phyloP scores from a whole-genome alignment of 805 yeast genomes.

The Debaryomyces hansenii region DNA sequence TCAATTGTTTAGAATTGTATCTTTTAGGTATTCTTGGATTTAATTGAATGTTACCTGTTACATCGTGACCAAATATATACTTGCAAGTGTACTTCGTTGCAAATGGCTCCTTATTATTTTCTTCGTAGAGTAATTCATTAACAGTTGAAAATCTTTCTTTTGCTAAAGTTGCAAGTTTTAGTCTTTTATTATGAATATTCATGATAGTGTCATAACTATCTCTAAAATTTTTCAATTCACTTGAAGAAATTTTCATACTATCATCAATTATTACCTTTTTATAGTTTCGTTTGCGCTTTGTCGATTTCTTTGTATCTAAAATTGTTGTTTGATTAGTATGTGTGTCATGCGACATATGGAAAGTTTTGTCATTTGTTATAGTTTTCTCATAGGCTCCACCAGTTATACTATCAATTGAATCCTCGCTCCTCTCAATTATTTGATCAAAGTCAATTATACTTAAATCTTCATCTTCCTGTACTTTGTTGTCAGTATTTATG shows the following conservation, averaged over 20 bases:
- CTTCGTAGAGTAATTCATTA: not conserved
- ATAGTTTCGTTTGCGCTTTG: slow-evolving; percentile 1
- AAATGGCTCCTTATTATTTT: not conserved
- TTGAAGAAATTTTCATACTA: slow-evolving; percentile 1
- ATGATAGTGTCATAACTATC: not conserved
- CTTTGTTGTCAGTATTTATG: not conserved
- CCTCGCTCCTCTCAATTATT: not conserved
- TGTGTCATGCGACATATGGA: slow-evolving; percentile 5
- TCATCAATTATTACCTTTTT: slow-evolving; percentile 5
- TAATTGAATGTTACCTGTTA: not conserved
- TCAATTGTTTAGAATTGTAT: not conserved
- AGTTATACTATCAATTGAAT: not conserved
- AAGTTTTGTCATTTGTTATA: slow-evolving; percentile 7
- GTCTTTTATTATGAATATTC: slow-evolving; percentile 1
- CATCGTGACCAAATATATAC: not conserved
- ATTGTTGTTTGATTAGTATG: slow-evolving; percentile 1
- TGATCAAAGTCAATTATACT: slow-evolving; percentile 2
- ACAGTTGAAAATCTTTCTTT: not conserved
- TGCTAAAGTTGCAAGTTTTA: not conserved
- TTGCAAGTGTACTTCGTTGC: slow-evolving; percentile 1
- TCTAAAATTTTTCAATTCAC: slow-evolving; percentile 1
- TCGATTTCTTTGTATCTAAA: not conserved
- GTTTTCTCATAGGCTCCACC: slow-evolving; percentile 1
- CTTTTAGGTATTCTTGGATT: not conserved
- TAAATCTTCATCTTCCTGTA: not conserved